Percentiles rank a stretch among this genome's conserved stretches.
Conservation (phyloP, 768 basidiomycete genomes). For the Boletellus sp. region DNA sequence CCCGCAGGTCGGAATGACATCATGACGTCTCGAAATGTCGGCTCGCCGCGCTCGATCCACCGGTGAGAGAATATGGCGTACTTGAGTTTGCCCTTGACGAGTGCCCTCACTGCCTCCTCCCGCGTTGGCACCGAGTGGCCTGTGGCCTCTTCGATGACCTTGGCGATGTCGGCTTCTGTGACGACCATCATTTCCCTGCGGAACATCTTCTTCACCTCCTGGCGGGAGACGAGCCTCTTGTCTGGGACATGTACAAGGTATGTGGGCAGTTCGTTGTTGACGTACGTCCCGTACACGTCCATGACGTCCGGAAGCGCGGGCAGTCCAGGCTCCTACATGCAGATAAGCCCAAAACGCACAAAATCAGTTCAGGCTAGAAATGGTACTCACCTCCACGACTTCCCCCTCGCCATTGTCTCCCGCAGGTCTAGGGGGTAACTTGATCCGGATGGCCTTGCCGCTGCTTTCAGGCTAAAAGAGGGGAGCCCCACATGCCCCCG, state of each 20-base stretch:
- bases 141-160: slow-evolving; percentile 12
- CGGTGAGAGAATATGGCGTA: slow-evolving; percentile 30
- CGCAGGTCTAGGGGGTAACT: slow-evolving; percentile 15
- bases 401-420: neutral
- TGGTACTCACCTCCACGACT: slow-evolving; percentile 8
- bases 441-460: slow-evolving; percentile 21
- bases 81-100: slow-evolving; percentile 23
- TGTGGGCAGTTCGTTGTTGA: slow-evolving; percentile 30
- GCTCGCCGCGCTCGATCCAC: slow-evolving; percentile 30
- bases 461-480: slow-evolving; percentile 21
- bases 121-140: slow-evolving; percentile 26
- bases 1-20: slow-evolving; percentile 29
- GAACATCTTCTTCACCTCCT: slow-evolving; percentile 31
- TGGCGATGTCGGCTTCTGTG: slow-evolving; percentile 24
- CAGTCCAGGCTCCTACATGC: slow-evolving; percentile 14
- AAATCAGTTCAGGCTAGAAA: neutral
- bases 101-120: slow-evolving; percentile 24
- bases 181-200: slow-evolving; percentile 24
- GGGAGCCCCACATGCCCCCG: neutral
- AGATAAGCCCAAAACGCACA: neutral
- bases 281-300: slow-evolving; percentile 16
- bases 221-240: slow-evolving; percentile 26
- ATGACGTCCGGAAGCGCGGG: slow-evolving; percentile 24
- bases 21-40: slow-evolving; percentile 26
- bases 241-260: slow-evolving; percentile 27